Base-by-base conservation (phyloP, 2,329 filamentous ascomycete species). In the Lojkania enalia region DNA sequence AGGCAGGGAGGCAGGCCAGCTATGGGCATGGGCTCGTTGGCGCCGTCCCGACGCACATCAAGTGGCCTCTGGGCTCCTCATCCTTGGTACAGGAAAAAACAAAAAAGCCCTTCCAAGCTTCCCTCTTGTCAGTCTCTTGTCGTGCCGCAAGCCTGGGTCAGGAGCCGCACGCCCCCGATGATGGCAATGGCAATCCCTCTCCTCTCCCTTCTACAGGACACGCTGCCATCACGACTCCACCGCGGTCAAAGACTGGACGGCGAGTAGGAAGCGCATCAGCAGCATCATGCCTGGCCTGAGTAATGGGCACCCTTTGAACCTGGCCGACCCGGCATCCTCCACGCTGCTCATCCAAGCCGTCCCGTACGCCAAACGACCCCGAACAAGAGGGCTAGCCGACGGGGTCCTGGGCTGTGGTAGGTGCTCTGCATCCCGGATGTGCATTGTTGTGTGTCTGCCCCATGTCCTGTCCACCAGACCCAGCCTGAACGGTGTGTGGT, bases 261-360 rank as follows among this genome's bases (percentile, higher is more conserved):
- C 45, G 51, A 47, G 40, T 37, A 52, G 46, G 49, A 39, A 14
- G 21, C 27, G 21, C 25, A 11, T 23, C 39, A 42, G 23, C 42
- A 50, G 30, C 46, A 42, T 1, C 39, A 39, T 11, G 20, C 42
- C 30, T 4, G 23, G 14, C 5, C 20, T 18, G 31, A 47, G 31
- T 46, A 48, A 40, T 39, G 42, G 39, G 30, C 13, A 23, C 16
- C 41, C 39, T 46, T 51, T 49, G 51, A 39, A 49, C 43, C 42
- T 41, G 32, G 40, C 54, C 62, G 61, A 63, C 42, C 65, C 63
- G 64, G 59, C 60, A 58, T 56, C 61, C 58, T 62, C 59, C 63
- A 63, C 62, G 50, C 49, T 60, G 48, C 62, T 69, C 63, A 64
- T 61, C 60, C 63, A 70, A 66, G 66, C 66, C 66, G 59, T 66